Percentiles rank a stretch among this genome's conserved stretches.
Conservation (phyloP, 2,329 filamentous ascomycete species). For the Cryphonectria carpinicola region DNA sequence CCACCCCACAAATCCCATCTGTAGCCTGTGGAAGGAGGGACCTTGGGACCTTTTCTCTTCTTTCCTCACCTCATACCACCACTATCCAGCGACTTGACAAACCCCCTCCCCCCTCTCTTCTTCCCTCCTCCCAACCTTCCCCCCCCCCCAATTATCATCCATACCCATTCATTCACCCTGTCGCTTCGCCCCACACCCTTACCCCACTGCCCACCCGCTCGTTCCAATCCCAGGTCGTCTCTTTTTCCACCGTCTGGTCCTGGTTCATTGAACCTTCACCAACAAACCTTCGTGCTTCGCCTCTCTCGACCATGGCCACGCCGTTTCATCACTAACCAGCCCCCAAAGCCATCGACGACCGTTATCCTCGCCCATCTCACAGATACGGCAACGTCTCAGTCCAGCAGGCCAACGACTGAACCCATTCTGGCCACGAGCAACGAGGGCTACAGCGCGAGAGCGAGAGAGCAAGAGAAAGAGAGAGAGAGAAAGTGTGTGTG, state of each 20-base stretch:
- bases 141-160: background rate
- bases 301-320: conserved; percentile 23
- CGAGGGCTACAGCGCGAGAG: background rate
- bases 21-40: background rate
- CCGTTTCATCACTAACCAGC: conserved; percentile 11
- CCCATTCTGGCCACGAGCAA: background rate
- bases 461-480: background rate
- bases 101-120: too few species aligned
- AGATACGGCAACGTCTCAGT: background rate
- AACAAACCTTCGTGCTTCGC: conserved; percentile 12
- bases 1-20: conserved; percentile 1
- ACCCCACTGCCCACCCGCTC: conserved; percentile 8
- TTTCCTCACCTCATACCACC: background rate
- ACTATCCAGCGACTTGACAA: background rate
- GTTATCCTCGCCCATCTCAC: background rate
- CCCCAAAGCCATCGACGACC: conserved; percentile 10
- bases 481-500: background rate
- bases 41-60: background rate
- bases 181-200: background rate
- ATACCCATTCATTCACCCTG: background rate
- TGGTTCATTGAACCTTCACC: conserved; percentile 3
- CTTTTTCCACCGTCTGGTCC: conserved; percentile 2
- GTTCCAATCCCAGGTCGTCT: conserved; percentile 20
- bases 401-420: background rate
- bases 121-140: background rate